Percentiles rank a stretch among this genome's conserved stretches.
phyloP scores from a whole-genome alignment of 257 asterid genomes.

The Avicennia marina region DNA sequence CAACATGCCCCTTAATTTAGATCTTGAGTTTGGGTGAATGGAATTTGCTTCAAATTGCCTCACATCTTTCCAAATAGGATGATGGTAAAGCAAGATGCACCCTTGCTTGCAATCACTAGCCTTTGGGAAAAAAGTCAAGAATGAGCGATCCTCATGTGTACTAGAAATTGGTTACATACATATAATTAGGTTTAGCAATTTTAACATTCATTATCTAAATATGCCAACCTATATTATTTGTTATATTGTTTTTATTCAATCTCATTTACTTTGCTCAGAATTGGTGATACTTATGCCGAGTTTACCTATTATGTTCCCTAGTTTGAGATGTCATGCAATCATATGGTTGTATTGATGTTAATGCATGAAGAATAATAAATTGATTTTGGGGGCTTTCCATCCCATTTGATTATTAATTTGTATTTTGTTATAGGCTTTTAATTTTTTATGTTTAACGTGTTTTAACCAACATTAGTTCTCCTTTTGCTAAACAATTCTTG shows the following conservation, averaged over 20 bases:
- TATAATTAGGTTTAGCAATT: not conserved
- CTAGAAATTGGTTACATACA: constrained; percentile 29
- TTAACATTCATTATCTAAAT: not conserved
- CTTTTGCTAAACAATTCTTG: not conserved
- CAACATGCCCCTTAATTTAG: constrained; percentile 32
- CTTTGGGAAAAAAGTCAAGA: constrained; percentile 33
- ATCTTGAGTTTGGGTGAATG: constrained; percentile 41
- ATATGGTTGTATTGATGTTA: not conserved
- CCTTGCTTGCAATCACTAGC: constrained; percentile 36
- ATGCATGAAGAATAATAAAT: not conserved
- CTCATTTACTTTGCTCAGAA: not conserved
- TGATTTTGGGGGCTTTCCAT: too few relatives aligned
- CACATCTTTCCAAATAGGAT: constrained; percentile 24
- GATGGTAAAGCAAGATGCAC: constrained; percentile 52
- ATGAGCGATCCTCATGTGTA: constrained; percentile 25
- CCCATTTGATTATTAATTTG: too few relatives aligned
- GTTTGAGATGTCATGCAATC: not conserved
- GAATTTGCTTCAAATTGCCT: constrained; percentile 26
- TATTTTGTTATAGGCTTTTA: too few relatives aligned
- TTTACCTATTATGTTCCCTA: not conserved
- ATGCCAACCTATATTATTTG: not conserved
- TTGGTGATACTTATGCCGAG: not conserved
- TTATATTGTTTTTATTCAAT: not conserved
- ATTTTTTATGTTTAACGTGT: too few relatives aligned
- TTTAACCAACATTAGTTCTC: not conserved